Percentiles rank a stretch among this genome's conserved stretches.
Conservation (phyloP, 2,329 filamentous ascomycete species). For the Hypoxylon sp. region DNA sequence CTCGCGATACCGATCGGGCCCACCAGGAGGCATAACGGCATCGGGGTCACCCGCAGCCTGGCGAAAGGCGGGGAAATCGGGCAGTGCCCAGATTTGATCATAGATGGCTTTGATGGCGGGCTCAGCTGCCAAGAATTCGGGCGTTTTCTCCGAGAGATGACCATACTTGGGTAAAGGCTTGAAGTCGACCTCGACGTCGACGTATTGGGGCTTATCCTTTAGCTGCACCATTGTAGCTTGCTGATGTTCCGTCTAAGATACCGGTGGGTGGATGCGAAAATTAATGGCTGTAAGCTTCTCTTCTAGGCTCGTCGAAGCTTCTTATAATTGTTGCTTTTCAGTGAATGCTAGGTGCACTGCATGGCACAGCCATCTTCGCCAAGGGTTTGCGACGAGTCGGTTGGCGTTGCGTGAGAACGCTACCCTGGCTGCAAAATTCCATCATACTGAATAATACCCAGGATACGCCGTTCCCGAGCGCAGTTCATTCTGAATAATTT, state of each 20-base stretch:
- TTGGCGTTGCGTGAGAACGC: neutral
- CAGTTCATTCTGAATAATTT: slow-evolving; percentile 12
- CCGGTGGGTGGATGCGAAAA: neutral
- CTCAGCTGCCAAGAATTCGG: slow-evolving; percentile 51
- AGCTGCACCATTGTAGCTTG: slow-evolving; percentile 37
- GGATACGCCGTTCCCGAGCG: neutral
- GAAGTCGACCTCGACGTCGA: slow-evolving; percentile 50
- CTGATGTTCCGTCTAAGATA: neutral
- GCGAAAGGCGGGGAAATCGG: slow-evolving; percentile 50
- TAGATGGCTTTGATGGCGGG: slow-evolving; percentile 46
- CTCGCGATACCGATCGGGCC: slow-evolving; percentile 54
- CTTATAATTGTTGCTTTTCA: slow-evolving; percentile 4
- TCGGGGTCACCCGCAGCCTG: slow-evolving; percentile 47
- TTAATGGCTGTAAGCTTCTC: neutral
- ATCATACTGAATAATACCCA: neutral
- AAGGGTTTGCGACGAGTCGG: neutral
- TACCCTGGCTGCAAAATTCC: neutral
- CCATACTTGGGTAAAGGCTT: slow-evolving; percentile 54
- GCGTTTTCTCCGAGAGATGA: slow-evolving; percentile 53
- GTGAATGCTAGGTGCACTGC: neutral
- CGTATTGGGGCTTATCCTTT: slow-evolving; percentile 36
- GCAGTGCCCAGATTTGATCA: slow-evolving; percentile 48
- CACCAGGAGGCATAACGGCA: slow-evolving; percentile 48
- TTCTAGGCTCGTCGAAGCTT: neutral
- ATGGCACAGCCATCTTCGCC: neutral